These are phyloP conservation scores for Poa annua DNA, from an alignment of 176 grass and related monocot genomes.

Conservation along the genomic window DNA sequence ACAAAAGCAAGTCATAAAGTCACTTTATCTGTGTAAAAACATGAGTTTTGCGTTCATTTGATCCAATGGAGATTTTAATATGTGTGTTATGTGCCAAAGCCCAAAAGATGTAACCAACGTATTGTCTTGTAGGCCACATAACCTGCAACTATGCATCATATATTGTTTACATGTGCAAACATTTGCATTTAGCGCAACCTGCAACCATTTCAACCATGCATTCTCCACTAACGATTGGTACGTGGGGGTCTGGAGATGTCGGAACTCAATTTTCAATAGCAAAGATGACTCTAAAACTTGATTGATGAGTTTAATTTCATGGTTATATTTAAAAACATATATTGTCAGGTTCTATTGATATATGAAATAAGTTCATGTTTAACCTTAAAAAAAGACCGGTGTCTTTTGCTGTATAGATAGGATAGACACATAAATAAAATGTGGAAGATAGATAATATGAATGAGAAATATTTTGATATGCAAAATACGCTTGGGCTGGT, in stretches of 20 bases:
- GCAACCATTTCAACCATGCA: conserved; percentile 12
- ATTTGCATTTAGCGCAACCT: conserved; percentile 17
- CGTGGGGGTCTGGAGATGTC: background rate
- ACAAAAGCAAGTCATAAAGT: background rate
- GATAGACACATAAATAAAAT: background rate
- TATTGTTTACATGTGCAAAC: background rate
- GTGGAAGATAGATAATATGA: conserved; percentile 2
- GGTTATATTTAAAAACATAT: background rate
- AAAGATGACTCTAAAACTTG: conserved; percentile 21
- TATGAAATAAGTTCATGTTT: background rate
- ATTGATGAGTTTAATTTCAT: background rate
- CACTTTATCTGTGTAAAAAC: conserved; percentile 11
- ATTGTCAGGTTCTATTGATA: background rate
- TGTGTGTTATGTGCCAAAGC: background rate
- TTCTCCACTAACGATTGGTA: background rate
- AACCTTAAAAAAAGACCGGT: background rate
- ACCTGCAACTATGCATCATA: background rate
- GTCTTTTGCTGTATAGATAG: background rate
- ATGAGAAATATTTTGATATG: background rate
- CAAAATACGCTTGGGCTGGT: background rate
- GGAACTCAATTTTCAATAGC: background rate
- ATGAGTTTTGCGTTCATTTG: background rate
- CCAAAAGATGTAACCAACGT: background rate
- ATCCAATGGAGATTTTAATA: conserved; percentile 27
- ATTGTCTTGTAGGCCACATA: background rate